A percentile compares a stretch with the other conserved stretches of the same genome.
Evolutionary conservation across 176 grass and related monocot species (phyloP).

Genomic region (Zoysia pacifica): DNA sequence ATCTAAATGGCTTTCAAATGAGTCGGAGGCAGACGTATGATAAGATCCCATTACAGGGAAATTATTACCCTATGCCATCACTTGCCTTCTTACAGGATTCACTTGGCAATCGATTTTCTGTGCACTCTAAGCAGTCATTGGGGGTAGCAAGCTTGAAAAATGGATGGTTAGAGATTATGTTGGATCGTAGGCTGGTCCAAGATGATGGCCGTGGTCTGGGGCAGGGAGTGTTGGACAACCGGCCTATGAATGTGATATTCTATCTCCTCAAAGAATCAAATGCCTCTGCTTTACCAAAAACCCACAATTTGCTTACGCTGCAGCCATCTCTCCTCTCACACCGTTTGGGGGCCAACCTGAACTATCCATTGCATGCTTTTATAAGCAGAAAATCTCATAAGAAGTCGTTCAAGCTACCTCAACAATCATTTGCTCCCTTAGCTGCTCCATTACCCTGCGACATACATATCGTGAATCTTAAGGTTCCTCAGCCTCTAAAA

Average conservation of each 20-base stretch:
- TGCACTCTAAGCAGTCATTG: conserved; percentile 91
- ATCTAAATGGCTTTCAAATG: conserved; percentile 98
- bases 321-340: conserved; percentile 93
- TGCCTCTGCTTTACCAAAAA: conserved; percentile 70
- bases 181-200: conserved; percentile 81
- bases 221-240: conserved; percentile 94
- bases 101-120: conserved; percentile 75
- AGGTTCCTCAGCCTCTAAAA: conserved; percentile 84
- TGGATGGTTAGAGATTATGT: conserved; percentile 98
- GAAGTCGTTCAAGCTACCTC: conserved; percentile 53
- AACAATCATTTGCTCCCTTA: conserved; percentile 69
- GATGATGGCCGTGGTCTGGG: conserved; percentile 93
- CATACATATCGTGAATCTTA: conserved; percentile 87
- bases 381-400: conserved; percentile 54
- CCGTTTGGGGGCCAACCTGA: conserved; percentile 66
- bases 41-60: conserved; percentile 97
- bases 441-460: conserved; percentile 79
- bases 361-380: conserved; percentile 91
- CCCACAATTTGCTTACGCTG: conserved; percentile 62
- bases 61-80: conserved; percentile 98
- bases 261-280: conserved; percentile 85
- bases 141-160: conserved; percentile 87
- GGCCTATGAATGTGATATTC: conserved; percentile 79
- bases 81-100: conserved; percentile 89
- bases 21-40: conserved; percentile 87